Conservation (phyloP, 192 early-diverging fungal species). For the Phlyctochytrium bullatum region DNA sequence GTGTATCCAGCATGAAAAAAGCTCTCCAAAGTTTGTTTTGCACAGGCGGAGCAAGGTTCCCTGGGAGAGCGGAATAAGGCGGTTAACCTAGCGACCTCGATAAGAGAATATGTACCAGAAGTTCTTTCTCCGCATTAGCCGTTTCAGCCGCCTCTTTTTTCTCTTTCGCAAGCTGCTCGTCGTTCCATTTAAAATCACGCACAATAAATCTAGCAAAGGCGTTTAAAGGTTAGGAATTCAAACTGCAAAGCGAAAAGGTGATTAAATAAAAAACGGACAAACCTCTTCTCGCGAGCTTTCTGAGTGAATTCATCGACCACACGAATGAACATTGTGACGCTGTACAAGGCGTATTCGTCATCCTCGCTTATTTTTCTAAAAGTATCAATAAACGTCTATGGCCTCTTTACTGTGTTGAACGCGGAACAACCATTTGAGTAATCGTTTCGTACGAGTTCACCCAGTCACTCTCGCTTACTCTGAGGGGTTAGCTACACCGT, state of each 20-base stretch:
- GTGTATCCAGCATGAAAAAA: constrained; percentile 90
- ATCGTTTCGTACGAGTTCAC: constrained; percentile 81
- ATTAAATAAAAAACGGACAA: neutral
- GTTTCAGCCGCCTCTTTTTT: constrained; percentile 61
- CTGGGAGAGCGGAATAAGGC: constrained; percentile 38
- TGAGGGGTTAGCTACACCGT: constrained; percentile 21
- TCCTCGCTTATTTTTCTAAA: constrained; percentile 84
- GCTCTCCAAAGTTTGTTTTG: constrained; percentile 93
- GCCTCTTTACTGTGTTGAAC: constrained; percentile 77
- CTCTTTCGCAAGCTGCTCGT: constrained; percentile 61
- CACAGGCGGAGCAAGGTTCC: constrained; percentile 77
- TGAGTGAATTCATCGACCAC: constrained; percentile 85
- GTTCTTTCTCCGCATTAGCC: constrained; percentile 79
- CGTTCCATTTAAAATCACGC: constrained; percentile 93
- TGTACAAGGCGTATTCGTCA: constrained; percentile 90
- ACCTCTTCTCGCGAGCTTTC: constrained; percentile 77
- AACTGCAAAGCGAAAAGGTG: constrained; percentile 4
- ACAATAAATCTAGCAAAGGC: constrained; percentile 72
- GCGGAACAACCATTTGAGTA: constrained; percentile 93
- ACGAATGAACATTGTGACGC: constrained; percentile 87
- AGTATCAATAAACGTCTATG: no score
- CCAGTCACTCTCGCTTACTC: constrained; percentile 79
- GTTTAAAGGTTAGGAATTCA: constrained; percentile 18
- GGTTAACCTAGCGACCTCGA: neutral
- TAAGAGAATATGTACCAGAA: constrained; percentile 46